Base-by-base conservation (phyloP, 2,329 filamentous ascomycete genomes). In the Xylaria sp. region DNA sequence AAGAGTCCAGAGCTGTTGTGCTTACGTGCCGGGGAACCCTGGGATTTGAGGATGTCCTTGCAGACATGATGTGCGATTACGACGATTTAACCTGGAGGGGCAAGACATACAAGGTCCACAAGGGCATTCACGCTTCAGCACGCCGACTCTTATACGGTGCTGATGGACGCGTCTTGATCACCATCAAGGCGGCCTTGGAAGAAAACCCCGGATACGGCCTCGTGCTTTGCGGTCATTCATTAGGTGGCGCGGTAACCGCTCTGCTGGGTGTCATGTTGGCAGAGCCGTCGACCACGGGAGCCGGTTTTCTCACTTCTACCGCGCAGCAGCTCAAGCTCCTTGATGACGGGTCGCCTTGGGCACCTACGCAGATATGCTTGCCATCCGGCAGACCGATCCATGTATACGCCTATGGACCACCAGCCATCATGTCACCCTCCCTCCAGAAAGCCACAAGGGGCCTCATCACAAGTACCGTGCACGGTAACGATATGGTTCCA, bases 381-480 rank as follows among this genome's bases (percentile, higher is more conserved):
- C 91, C 91, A 0, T 70, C 88, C 0, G 87, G 88, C 15, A 84
- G 91, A 0, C 88, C 89, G 2, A 89, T 93, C 19, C 91, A 94
- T 69, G 91, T 92, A 12, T 94, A 92, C 72, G 89, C 91, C 6
- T 94, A 92, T 72, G 91, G 91, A 0, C 88, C 90, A 1, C 90
- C 90, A 0, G 86, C 89, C 0, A 89, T 89, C 14, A 87, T 93
- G 83, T 91, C 89, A 0, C 82, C 89, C 0, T 85, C 87, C 2
- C 82, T 94, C 7, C 86, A 90, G 43, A 84, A 85, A 61, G 88
- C 88, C 11, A 93, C 91, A 0, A 83, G 89, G 14, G 90, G 89
- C 1, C 82, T 94, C 7, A 89, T 94, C 63, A 94, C 91, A 2
- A 92, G 87, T 8, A 82, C 91, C 4, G 84, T 92, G 11, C 89